Conservation (phyloP, 345 rosid genomes). For the Zanthoxylum bungeanum region DNA sequence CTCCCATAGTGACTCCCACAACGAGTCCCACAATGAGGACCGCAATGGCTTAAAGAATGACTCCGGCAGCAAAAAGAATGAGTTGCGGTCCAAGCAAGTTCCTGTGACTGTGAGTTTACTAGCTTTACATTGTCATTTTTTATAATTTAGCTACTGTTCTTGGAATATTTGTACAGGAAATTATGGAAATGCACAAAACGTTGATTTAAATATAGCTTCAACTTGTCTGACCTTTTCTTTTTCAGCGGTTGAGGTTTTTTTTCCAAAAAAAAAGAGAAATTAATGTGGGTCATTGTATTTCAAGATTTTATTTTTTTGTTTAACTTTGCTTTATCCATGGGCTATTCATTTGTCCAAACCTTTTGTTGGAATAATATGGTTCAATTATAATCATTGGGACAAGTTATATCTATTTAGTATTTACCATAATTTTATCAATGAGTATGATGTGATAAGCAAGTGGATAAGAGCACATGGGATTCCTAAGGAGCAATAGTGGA, state of each 20-base stretch:
- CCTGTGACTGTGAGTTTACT: slow-evolving; percentile 40
- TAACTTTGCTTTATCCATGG: not conserved
- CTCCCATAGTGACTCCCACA: slow-evolving; percentile 8
- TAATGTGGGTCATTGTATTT: not conserved
- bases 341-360: not conserved
- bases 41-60: slow-evolving; percentile 10
- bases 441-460: not conserved
- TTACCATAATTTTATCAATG: not conserved
- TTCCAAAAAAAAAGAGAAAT: too few relatives aligned
- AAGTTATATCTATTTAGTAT: not conserved
- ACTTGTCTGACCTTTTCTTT: not conserved
- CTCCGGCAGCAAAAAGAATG: slow-evolving; percentile 14
- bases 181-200: not conserved
- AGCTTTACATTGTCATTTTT: not conserved
- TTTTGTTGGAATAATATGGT: not conserved
- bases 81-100: slow-evolving; percentile 22
- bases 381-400: not conserved
- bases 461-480: not conserved
- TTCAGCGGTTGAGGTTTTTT: not conserved
- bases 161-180: not conserved
- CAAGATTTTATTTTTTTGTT: not conserved
- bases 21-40: not conserved
- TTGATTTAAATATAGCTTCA: not conserved
- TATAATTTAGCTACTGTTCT: not conserved
- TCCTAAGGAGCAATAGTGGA: not conserved